Conservation (phyloP, 179 eudicot species). For the Amaranthus tricolor region DNA sequence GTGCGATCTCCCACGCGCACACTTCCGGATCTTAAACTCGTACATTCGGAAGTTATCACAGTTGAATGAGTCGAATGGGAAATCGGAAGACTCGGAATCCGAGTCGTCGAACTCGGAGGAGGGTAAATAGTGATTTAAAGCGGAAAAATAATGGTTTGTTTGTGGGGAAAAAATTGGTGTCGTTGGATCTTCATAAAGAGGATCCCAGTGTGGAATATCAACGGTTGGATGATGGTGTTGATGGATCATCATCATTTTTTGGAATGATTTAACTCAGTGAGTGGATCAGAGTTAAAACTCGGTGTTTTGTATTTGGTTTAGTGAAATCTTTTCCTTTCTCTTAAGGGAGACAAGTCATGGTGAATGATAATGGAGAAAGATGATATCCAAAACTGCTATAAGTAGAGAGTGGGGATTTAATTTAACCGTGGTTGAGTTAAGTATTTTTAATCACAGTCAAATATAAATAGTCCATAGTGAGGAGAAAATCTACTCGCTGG, state of each 20-base stretch:
- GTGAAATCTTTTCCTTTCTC: neutral
- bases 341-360: slow-evolving; percentile 4
- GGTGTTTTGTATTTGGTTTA: neutral
- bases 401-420: slow-evolving; percentile 9
- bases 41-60: slow-evolving; percentile 77
- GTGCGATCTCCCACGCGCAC: slow-evolving; percentile 73
- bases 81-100: slow-evolving; percentile 29
- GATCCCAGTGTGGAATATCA: slow-evolving; percentile 58
- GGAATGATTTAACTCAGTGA: slow-evolving; percentile 8
- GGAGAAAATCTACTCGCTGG: slow-evolving; percentile 3
- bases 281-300: neutral
- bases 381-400: slow-evolving; percentile 15
- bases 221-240: slow-evolving; percentile 57
- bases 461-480: neutral
- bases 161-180: slow-evolving; percentile 23
- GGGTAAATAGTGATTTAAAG: slow-evolving; percentile 51
- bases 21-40: slow-evolving; percentile 68
- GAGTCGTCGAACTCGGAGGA: slow-evolving; percentile 35
- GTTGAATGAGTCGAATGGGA: slow-evolving; percentile 54
- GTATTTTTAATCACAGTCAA: slow-evolving; percentile 19
- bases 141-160: slow-evolving; percentile 38
- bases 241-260: slow-evolving; percentile 54
- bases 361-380: neutral
- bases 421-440: slow-evolving; percentile 10
- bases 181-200: slow-evolving; percentile 34